Base-by-base conservation (phyloP, 768 basidiomycete genomes). In the Neoboletus magnificus region DNA sequence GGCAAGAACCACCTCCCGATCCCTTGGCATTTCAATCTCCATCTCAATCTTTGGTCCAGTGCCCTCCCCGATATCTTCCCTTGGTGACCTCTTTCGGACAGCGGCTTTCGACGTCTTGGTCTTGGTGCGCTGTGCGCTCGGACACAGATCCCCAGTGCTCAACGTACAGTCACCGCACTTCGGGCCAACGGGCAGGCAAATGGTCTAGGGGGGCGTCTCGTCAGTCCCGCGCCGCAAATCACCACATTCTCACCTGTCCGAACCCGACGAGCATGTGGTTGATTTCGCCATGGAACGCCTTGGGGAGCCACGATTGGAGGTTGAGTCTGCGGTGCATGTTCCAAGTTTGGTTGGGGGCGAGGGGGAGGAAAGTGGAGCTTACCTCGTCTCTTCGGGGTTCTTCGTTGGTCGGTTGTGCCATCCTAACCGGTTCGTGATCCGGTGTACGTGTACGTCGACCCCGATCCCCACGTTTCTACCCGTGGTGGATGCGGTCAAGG, bases 371-470 rank as follows among this genome's bases (percentile, higher is more conserved):
- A 9, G 36, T 10, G 22, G 8, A 16, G 11, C 36, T 25, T 47
- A 89, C 88, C 95, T 76, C 0, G 96, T 98, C 64, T 91, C 84
- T 65, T 99, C 96, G 0, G 95, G 91, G 2, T 77, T 88, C 65
- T 86, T 90, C 1, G 94, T 95, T 7, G 83, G 84, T 3, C 81
- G 84, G 57, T 83, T 82, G 71, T 98, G 96, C 96, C 96, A 99
- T 39, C 90, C 86, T 2, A 99, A 71, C 16, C 93, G 78, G 62
- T 98, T 95, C 27, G 94, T 94, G 50, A 99, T 98, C 7, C 96
- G 78, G 62, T 98, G 94, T 8, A 98, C 94, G 69, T 99, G 96
- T 0, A 93, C 89, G 62, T 99, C 96, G 0, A 98, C 96, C 0
- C 95, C 96, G 33, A 98, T 96, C 1, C 96, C 96, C 25, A 81